Conservation (phyloP, 1,284 basidiomycete genomes). For the Tilletia setariae region DNA sequence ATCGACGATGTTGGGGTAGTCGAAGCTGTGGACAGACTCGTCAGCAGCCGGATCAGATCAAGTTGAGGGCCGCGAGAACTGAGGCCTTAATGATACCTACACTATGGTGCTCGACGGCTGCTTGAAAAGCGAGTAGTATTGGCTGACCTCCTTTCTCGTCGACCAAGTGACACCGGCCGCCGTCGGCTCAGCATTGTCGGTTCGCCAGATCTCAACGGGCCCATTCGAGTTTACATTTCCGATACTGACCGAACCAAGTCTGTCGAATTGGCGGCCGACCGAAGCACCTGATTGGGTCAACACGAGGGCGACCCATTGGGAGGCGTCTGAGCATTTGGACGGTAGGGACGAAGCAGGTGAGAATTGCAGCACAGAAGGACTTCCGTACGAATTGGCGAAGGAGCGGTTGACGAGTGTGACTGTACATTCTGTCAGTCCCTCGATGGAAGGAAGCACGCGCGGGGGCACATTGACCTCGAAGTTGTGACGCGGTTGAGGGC, state of each 20-base stretch:
- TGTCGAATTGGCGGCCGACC: conserved; percentile 36
- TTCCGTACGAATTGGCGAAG: conserved; percentile 35
- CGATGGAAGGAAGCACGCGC: conserved; percentile 1
- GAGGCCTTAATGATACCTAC: not conserved
- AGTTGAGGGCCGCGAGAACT: not conserved
- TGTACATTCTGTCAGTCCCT: conserved; percentile 13
- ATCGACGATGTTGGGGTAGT: conserved; percentile 42
- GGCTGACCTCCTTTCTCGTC: conserved; percentile 30
- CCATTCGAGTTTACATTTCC: conserved; percentile 27
- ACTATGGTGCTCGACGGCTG: conserved; percentile 14
- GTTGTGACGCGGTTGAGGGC: conserved; percentile 7
- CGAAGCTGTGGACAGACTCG: conserved; percentile 23
- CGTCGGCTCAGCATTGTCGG: conserved; percentile 41
- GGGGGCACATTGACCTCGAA: conserved; percentile 22
- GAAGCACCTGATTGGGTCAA: conserved; percentile 28
- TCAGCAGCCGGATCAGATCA: no score
- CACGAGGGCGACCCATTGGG: conserved; percentile 29
- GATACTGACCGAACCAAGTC: conserved; percentile 31
- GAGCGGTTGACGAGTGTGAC: conserved; percentile 28
- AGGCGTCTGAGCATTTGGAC: conserved; percentile 25
- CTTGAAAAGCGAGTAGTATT: conserved; percentile 32
- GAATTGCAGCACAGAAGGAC: conserved; percentile 26
- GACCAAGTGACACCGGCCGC: conserved; percentile 31
- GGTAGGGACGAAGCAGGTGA: conserved; percentile 19
- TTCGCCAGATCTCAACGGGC: conserved; percentile 36